Base-by-base conservation (phyloP, 108 stramenopile species). In the Conticribra weissflogii region DNA sequence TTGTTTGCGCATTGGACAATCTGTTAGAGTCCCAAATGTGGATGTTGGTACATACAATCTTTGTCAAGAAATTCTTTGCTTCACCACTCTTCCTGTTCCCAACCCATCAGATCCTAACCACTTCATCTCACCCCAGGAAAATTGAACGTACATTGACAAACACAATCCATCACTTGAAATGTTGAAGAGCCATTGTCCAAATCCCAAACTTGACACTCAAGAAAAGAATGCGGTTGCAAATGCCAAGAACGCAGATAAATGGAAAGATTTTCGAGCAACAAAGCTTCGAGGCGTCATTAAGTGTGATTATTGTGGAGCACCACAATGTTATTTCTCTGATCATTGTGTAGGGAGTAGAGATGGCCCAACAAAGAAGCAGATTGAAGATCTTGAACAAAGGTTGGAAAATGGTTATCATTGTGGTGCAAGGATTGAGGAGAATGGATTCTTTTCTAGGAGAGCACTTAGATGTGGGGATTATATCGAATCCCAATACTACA, bases 271-370 rank as follows among this genome's bases (percentile, higher is more conserved):
- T 25, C 16, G 33, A 5, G 57, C 57, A 59, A 36, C 57, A 4
- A 59, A 59, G 57, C 3, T 59, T 4, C n/a, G 57, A 41, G 5
- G 3, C 3, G 3, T n/a, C 4, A 24, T 59, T 22, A 22, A 25
- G 3, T 59, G 23, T 59, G 57, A 59, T 25, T 28, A 15, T 33
- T 59, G 57, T 59, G 57, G 57, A 21, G 57, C 12, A 5, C 17
- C 16, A 18, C 57, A 24, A 17, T 18, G 57, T 18, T 5, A 28
- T 22, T 59, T 28, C 57, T 51, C 50, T 14, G 16, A 5, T 14
- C 19, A 19, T 18, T 4, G 19, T 51, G 16, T 51, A 3, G 50
- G 50, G 50, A 51, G 18, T 4, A 51, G 3, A 3, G 19, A 21
- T 4, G 50, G 50, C 3, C 50, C 50, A 19, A 14, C 18, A 4